A percentile compares a stretch with the other conserved stretches of the same genome.
These are phyloP conservation scores for Esteya vermicola DNA, from an alignment of 2,329 filamentous ascomycete genomes.

Conservation along the genomic window DNA sequence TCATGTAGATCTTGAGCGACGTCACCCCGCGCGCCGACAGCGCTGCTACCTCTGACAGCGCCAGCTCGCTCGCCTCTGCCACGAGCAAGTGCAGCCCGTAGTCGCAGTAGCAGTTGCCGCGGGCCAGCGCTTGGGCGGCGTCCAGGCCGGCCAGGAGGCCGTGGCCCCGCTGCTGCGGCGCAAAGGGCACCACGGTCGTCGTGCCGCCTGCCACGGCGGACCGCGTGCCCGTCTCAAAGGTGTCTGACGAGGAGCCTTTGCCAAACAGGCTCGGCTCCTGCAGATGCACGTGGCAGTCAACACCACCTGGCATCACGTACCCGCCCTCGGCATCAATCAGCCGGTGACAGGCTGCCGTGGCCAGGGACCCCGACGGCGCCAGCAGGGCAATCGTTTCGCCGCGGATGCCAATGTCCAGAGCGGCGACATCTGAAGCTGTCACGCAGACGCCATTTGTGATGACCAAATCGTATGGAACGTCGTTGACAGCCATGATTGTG, in stretches of 20 bases:
- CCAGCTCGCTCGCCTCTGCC: conserved; percentile 25
- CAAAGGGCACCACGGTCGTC: conserved; percentile 44
- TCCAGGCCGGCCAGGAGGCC: conserved; percentile 28
- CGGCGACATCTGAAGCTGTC: conserved; percentile 25
- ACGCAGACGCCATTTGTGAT: conserved; percentile 28
- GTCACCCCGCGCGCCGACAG: conserved; percentile 27
- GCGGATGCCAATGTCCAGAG: conserved; percentile 26
- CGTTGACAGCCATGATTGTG: too few relatives aligned
- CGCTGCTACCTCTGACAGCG: conserved; percentile 26
- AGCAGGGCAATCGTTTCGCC: conserved; percentile 26
- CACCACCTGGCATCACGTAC: conserved; percentile 27
- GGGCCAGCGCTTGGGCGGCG: conserved; percentile 30
- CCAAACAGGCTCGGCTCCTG: conserved; percentile 22
- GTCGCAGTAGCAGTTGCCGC: conserved; percentile 34
- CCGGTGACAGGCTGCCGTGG: conserved; percentile 13
- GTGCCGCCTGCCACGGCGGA: conserved; percentile 43
- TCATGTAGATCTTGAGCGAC: conserved; percentile 38
- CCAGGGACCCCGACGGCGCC: conserved; percentile 22
- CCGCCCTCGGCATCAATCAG: conserved; percentile 26
- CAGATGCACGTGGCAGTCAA: conserved; percentile 26
- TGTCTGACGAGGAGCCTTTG: conserved; percentile 19
- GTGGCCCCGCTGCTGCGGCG: conserved; percentile 32
- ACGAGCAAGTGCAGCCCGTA: conserved; percentile 41
- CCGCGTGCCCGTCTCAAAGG: conserved; percentile 27
- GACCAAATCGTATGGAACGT: conserved; percentile 21